phyloP scores from a whole-genome alignment of 441 rosid genomes.

The Dalechampia spathulata region DNA sequence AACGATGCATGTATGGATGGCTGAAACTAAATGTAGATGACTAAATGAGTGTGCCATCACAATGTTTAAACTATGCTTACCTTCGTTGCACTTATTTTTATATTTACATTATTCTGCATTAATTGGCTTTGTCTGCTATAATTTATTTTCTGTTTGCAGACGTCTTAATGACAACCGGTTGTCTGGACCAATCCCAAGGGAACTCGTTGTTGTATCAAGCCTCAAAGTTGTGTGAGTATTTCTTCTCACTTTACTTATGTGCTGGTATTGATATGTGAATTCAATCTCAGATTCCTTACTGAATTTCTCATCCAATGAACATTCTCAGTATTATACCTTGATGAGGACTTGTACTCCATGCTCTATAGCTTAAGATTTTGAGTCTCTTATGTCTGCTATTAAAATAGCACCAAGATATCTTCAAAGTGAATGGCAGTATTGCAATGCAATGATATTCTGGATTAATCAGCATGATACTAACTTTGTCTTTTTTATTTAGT shows the following conservation, averaged over 20 bases:
- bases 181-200: constrained; percentile 82
- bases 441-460: no score
- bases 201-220: constrained; percentile 52
- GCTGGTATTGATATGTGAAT: no score
- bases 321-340: no score
- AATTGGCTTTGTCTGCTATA: constrained; percentile 5
- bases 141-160: constrained; percentile 38
- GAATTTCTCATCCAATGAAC: no score
- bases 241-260: not conserved
- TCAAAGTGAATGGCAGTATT: no score
- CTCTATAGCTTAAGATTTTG: no score
- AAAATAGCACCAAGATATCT: no score
- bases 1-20: not conserved
- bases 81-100: no score
- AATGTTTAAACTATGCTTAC: not conserved
- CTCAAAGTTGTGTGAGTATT: constrained; percentile 94
- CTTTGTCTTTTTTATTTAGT: constrained; percentile 26
- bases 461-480: no score
- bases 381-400: no score
- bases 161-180: constrained; percentile 81
- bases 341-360: no score
- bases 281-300: no score
- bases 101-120: not conserved
- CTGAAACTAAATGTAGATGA: not conserved
- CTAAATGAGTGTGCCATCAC: not conserved